Conservation (phyloP, 2,329 filamentous ascomycete species). For the Fusarium mexicanum region DNA sequence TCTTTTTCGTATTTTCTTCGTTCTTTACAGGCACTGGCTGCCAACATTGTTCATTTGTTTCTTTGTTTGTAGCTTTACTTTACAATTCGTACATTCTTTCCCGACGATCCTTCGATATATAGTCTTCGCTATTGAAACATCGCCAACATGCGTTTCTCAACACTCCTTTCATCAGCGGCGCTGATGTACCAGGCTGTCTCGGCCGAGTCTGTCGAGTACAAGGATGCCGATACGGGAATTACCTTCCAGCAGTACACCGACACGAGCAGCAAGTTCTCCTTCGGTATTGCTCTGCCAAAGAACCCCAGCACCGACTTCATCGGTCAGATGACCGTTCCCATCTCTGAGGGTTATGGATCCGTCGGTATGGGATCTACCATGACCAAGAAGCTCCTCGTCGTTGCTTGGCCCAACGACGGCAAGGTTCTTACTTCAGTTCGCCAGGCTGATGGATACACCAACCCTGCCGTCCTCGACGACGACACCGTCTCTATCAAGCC, state of each 20-base stretch:
- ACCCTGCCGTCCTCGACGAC: constrained; percentile 68
- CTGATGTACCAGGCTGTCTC: constrained; percentile 25
- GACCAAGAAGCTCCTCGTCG: constrained; percentile 66
- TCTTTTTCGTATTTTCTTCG: constrained; percentile 7
- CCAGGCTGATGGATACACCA: constrained; percentile 66
- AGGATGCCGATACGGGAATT: constrained; percentile 61
- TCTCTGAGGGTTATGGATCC: constrained; percentile 61
- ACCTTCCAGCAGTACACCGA: constrained; percentile 62
- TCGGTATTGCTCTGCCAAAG: constrained; percentile 64
- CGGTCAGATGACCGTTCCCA: constrained; percentile 62
- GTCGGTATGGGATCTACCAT: constrained; percentile 66
- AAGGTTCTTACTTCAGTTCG: constrained; percentile 67
- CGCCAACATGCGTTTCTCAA: constrained; percentile 32
- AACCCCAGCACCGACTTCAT: constrained; percentile 67
- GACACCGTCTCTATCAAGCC: constrained; percentile 60
- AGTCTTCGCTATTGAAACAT: not conserved
- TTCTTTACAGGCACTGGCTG: constrained; percentile 35
- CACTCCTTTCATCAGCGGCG: constrained; percentile 30
- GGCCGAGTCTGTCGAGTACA: constrained; percentile 46
- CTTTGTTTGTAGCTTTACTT: constrained; percentile 1
- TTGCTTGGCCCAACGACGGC: constrained; percentile 65
- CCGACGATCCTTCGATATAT: not conserved
- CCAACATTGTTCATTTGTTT: constrained; percentile 25
- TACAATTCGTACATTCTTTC: not conserved
- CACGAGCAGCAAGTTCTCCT: constrained; percentile 56